Conservation (phyloP, 257 asterid genomes). For the Petunia axillaris region DNA sequence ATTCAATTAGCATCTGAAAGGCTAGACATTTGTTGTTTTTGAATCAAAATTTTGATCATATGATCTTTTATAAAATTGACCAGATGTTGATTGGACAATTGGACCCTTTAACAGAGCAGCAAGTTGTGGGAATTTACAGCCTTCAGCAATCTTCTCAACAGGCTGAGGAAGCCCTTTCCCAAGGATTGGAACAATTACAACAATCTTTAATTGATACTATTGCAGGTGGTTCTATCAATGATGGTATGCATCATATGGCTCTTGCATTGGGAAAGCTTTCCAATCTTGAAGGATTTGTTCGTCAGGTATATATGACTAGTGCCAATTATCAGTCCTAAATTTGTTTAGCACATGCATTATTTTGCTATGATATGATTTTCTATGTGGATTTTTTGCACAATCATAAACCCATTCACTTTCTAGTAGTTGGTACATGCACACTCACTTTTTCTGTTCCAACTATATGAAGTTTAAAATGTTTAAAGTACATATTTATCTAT, state of each 20-base stretch:
- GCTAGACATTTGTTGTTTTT: background rate
- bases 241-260: slow-evolving; percentile 68
- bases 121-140: slow-evolving; percentile 56
- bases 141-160: slow-evolving; percentile 65
- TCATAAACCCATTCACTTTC: background rate
- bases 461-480: background rate
- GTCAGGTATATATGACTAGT: slow-evolving; percentile 43
- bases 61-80: background rate
- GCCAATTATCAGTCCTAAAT: background rate
- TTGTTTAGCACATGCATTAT: background rate
- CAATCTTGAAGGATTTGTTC: slow-evolving; percentile 63
- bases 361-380: background rate
- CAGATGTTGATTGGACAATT: slow-evolving; percentile 57
- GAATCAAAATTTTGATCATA: background rate
- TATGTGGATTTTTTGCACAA: background rate
- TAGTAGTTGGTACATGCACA: too few relatives aligned
- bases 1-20: too few relatives aligned
- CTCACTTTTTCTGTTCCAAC: background rate
- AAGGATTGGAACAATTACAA: slow-evolving; percentile 66
- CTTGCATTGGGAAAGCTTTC: slow-evolving; percentile 65
- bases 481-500: background rate
- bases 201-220: slow-evolving; percentile 61
- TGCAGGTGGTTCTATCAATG: slow-evolving; percentile 49
- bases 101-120: slow-evolving; percentile 68
- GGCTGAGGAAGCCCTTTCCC: slow-evolving; percentile 69